These are phyloP conservation scores for Aspergillus puulaauensis DNA, from an alignment of 2,329 filamentous ascomycete genomes.

Conservation along the genomic window DNA sequence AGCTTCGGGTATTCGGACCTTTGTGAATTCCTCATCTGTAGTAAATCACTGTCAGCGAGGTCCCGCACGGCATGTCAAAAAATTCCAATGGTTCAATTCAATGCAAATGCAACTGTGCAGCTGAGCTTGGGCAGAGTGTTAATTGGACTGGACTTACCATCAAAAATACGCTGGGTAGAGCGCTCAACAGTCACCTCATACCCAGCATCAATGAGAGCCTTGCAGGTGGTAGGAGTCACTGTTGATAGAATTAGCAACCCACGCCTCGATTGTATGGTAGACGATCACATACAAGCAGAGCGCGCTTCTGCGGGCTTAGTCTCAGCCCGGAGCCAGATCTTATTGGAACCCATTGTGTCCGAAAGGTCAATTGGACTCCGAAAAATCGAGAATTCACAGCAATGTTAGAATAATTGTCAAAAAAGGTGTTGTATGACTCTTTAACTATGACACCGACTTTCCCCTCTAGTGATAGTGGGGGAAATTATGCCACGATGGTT, in stretches of 20 bases:
- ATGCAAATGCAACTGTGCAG: not conserved
- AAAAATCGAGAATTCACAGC: not conserved
- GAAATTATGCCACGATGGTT: conserved; percentile 18
- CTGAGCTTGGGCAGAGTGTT: no score
- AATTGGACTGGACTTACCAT: conserved; percentile 30
- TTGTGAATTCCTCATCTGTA: conserved; percentile 36
- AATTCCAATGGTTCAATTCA: not conserved
- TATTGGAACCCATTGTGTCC: conserved; percentile 30
- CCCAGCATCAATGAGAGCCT: conserved; percentile 66
- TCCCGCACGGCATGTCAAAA: not conserved
- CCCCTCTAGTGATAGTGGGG: conserved; percentile 31
- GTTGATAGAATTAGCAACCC: conserved; percentile 8
- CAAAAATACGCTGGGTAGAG: conserved; percentile 63
- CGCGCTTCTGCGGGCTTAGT: conserved; percentile 60
- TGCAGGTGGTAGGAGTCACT: conserved; percentile 55
- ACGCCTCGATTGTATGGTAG: conserved; percentile 1
- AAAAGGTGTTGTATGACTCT: conserved; percentile 13
- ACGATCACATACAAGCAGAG: conserved; percentile 42
- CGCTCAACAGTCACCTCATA: conserved; percentile 69
- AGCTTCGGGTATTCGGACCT: conserved; percentile 21
- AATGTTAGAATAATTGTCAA: conserved; percentile 9
- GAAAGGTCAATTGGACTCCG: no score
- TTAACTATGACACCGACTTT: conserved; percentile 29
- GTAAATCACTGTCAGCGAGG: conserved; percentile 9
- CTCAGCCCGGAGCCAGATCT: conserved; percentile 59